These are phyloP conservation scores for Pseudozyma flocculosa DNA, from an alignment of 1,284 basidiomycete genomes.

Conservation along the genomic window DNA sequence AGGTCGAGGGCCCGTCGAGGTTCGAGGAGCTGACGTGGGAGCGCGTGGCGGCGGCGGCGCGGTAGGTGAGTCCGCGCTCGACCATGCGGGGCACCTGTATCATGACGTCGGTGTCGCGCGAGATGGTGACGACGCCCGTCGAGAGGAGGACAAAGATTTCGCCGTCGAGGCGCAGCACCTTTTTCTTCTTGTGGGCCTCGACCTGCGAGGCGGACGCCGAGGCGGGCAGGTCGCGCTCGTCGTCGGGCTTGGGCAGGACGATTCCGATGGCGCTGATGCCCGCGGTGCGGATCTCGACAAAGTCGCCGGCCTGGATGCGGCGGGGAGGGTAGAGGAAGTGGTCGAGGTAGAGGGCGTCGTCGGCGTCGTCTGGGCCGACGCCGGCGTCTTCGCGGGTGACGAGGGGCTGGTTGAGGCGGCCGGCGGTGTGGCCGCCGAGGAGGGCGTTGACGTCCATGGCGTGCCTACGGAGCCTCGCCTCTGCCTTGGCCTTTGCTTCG, in stretches of 20 bases:
- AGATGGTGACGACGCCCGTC: conserved; percentile 16
- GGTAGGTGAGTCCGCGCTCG: conserved; percentile 4
- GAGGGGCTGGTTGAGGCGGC: conserved; percentile 11
- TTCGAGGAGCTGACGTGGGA: conserved; percentile 17
- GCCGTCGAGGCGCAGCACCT: not conserved
- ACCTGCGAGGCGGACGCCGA: not conserved
- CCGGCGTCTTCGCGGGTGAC: not conserved
- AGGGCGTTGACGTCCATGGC: conserved; percentile 8
- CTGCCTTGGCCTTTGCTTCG: conserved; percentile 1
- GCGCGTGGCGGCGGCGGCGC: conserved; percentile 3
- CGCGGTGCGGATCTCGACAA: conserved; percentile 22
- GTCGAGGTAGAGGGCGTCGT: not conserved
- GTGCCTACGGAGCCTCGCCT: not conserved
- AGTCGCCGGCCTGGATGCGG: conserved; percentile 25
- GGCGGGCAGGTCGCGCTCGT: not conserved
- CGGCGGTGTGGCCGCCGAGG: conserved; percentile 11
- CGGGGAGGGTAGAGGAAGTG: conserved; percentile 16
- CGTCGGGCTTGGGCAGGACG: conserved; percentile 11
- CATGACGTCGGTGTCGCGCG: conserved; percentile 32
- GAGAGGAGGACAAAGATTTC: conserved; percentile 26
- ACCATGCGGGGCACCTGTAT: conserved; percentile 25
- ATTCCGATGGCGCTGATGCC: conserved; percentile 7
- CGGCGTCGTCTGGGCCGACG: not conserved
- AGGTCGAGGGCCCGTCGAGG: conserved; percentile 5
- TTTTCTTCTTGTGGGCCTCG: not conserved